Percentiles rank a stretch among this genome's conserved stretches.
phyloP scores from a whole-genome alignment of 306 rosid genomes.

The Casuarina equisetifolia region DNA sequence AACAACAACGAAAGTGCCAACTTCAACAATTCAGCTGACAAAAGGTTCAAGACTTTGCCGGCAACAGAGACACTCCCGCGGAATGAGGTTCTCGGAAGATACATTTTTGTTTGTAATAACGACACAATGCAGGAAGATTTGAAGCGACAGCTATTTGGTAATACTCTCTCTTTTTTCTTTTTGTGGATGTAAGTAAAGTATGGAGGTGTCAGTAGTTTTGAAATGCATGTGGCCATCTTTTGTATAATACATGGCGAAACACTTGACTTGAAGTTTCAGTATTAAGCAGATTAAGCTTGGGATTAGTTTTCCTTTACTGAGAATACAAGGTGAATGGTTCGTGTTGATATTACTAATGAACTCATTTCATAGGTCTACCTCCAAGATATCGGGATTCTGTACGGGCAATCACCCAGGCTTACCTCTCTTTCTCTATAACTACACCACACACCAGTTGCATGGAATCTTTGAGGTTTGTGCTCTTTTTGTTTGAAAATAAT shows the following conservation, averaged over 20 bases:
- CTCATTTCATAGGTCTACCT: constrained; percentile 71
- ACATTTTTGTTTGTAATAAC: constrained; percentile 98
- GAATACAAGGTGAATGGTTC: constrained; percentile 7
- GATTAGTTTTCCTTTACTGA: constrained; percentile 2
- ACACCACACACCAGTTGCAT: constrained; percentile 95
- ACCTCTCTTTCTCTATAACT: constrained; percentile 95
- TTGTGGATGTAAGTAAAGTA: neutral
- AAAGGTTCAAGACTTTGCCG: constrained; percentile 98
- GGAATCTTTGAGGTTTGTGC: constrained; percentile 94
- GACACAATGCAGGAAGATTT: constrained; percentile 99
- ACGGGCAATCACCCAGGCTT: constrained; percentile 95
- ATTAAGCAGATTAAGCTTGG: neutral
- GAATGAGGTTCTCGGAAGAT: constrained; percentile 97
- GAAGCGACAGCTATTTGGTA: constrained; percentile 94
- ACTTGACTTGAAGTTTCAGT: neutral
- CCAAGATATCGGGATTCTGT: constrained; percentile 98
- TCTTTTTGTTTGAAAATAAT: too few relatives aligned
- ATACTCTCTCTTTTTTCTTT: constrained; percentile 9
- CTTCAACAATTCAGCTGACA: constrained; percentile 56
- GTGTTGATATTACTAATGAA: constrained; percentile 20
- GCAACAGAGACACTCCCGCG: constrained; percentile 97
- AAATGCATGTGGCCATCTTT: neutral
- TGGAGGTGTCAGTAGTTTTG: constrained; percentile 1
- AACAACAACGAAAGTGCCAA: constrained; percentile 45
- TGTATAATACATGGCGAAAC: neutral